Evolutionary conservation across 2,329 filamentous ascomycete genomes (phyloP).

Genomic region (Diplodia mutila): DNA sequence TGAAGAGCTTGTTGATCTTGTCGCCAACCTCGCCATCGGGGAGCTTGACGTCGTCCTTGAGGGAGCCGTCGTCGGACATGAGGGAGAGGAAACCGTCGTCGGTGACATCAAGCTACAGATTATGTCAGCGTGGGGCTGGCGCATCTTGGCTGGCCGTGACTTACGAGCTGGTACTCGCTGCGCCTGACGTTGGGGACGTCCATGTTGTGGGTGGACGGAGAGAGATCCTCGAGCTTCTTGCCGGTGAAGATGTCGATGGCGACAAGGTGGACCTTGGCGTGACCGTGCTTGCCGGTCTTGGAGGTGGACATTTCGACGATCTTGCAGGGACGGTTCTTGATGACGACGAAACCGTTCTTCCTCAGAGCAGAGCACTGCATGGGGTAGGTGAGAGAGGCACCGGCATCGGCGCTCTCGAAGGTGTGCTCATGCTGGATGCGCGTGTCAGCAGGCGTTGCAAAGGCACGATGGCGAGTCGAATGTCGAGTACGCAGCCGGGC

Average conservation of each 20-base stretch:
- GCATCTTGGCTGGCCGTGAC: constrained; percentile 44
- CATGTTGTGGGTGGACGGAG: constrained; percentile 96
- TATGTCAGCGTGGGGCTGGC: constrained; percentile 30
- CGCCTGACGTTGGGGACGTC: constrained; percentile 93
- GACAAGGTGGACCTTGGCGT: constrained; percentile 99
- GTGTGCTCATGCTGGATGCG: constrained; percentile 60
- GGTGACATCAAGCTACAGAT: constrained; percentile 81
- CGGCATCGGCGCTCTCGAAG: constrained; percentile 95
- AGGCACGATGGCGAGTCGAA: background rate
- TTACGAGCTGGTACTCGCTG: constrained; percentile 91
- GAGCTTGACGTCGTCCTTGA: constrained; percentile 94
- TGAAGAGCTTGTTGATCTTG: constrained; percentile 82
- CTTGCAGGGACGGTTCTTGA: constrained; percentile 99
- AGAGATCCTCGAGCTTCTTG: constrained; percentile 99
- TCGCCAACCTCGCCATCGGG: constrained; percentile 88
- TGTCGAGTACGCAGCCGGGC: constrained; percentile 35
- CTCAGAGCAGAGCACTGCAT: constrained; percentile 99
- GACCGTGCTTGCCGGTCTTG: constrained; percentile 99
- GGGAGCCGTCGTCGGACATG: constrained; percentile 82
- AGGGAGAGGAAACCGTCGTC: constrained; percentile 95
- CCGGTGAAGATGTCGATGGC: constrained; percentile 98
- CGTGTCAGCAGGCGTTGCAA: constrained; percentile 29
- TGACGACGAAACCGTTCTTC: constrained; percentile 98
- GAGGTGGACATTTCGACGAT: constrained; percentile 99
- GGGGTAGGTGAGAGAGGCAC: constrained; percentile 90